phyloP scores from a whole-genome alignment of 345 rosid genomes.

The Kernera saxatilis region DNA sequence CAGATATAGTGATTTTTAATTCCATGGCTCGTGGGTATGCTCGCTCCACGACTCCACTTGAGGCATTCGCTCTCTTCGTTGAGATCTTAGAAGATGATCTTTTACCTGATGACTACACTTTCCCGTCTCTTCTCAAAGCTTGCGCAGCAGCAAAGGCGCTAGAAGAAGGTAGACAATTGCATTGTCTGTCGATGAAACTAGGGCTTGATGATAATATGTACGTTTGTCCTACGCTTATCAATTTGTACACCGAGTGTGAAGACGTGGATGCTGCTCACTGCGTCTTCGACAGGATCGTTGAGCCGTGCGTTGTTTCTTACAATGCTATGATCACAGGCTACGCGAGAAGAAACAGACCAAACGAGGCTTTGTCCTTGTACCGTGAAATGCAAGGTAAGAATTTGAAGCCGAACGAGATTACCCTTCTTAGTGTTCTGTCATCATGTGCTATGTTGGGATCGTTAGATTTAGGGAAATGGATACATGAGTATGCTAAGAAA shows the following conservation, averaged over 20 bases:
- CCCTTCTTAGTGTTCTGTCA: slow-evolving; percentile 70
- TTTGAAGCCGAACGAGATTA: slow-evolving; percentile 64
- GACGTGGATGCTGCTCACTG: slow-evolving; percentile 56
- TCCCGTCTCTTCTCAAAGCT: slow-evolving; percentile 63
- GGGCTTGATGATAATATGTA: slow-evolving; percentile 45
- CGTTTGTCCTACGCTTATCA: slow-evolving; percentile 66
- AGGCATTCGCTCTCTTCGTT: slow-evolving; percentile 41
- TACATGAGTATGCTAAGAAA: slow-evolving; percentile 63
- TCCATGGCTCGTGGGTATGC: slow-evolving; percentile 69
- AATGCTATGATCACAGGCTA: slow-evolving; percentile 73
- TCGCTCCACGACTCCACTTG: slow-evolving; percentile 34
- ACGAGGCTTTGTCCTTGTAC: slow-evolving; percentile 65
- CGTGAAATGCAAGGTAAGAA: slow-evolving; percentile 58
- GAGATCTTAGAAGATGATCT: slow-evolving; percentile 40
- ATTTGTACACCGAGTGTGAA: slow-evolving; percentile 58
- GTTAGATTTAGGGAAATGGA: slow-evolving; percentile 78
- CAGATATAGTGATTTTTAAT: slow-evolving; percentile 53
- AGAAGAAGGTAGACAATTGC: slow-evolving; percentile 59
- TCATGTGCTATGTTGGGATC: slow-evolving; percentile 79
- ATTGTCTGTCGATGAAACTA: slow-evolving; percentile 45
- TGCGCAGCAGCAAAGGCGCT: slow-evolving; percentile 45
- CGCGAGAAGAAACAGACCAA: slow-evolving; percentile 60
- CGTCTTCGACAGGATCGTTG: slow-evolving; percentile 49
- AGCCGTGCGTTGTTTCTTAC: slow-evolving; percentile 65
- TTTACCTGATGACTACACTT: slow-evolving; percentile 57